phyloP scores from a whole-genome alignment of 768 basidiomycete species.

The Suillus americanus region DNA sequence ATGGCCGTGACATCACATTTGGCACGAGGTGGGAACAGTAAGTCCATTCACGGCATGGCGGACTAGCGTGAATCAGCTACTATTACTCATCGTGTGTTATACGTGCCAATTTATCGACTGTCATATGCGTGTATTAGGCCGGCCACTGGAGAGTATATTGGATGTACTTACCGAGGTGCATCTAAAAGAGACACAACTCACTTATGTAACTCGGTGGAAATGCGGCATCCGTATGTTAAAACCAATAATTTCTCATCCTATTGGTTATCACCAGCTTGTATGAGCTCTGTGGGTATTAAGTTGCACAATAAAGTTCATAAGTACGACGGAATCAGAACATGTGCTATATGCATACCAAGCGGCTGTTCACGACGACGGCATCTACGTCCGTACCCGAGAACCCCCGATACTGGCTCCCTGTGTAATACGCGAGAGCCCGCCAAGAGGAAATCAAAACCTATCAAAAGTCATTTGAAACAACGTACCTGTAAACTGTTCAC shows the following conservation, averaged over 20 bases:
- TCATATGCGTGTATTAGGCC: neutral
- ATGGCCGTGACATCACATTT: neutral
- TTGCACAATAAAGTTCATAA: neutral
- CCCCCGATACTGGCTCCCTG: neutral
- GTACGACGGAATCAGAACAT: neutral
- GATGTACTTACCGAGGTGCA: neutral
- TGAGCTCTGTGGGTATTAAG: neutral
- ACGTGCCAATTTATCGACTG: neutral
- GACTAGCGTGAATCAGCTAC: neutral
- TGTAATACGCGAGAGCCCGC: neutral
- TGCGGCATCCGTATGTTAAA: neutral
- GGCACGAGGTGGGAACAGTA: neutral
- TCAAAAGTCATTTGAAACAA: neutral
- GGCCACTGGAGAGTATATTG: neutral
- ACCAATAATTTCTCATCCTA: neutral
- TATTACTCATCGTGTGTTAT: neutral
- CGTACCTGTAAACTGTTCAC: neutral
- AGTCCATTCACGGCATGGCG: neutral
- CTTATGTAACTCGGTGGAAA: neutral
- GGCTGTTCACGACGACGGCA: neutral
- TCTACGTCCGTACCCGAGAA: neutral
- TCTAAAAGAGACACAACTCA: neutral
- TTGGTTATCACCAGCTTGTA: neutral
- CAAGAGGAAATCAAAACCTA: neutral
- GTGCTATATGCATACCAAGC: neutral